These are phyloP conservation scores for Globisporangium uncinulatum DNA, from an alignment of 352 stramenopile genomes.

Conservation along the genomic window DNA sequence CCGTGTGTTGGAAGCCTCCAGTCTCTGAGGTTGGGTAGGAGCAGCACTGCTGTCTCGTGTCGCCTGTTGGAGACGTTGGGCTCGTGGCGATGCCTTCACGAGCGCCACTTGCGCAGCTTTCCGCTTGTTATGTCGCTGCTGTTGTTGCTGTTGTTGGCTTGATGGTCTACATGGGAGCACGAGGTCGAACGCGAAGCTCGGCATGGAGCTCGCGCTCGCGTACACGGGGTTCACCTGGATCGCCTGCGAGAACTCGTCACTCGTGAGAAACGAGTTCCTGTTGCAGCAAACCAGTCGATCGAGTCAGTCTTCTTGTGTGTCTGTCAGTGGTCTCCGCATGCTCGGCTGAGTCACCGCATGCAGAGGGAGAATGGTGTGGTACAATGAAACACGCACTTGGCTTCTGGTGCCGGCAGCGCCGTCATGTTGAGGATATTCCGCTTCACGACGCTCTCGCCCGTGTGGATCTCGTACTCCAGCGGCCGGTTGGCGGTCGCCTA, in stretches of 20 bases:
- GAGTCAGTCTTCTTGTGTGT: not conserved
- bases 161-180: constrained; percentile 3
- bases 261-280: constrained; percentile 39
- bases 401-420: constrained; percentile 1
- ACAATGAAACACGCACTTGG: constrained; percentile 17
- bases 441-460: constrained; percentile 52
- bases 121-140: not conserved
- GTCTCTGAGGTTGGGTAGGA: not conserved
- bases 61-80: constrained; percentile 17
- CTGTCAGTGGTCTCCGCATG: too few species aligned
- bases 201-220: constrained; percentile 15
- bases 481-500: not conserved
- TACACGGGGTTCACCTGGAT: constrained; percentile 36
- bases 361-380: not conserved
- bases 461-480: constrained; percentile 41
- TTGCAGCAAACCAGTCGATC: constrained; percentile 1
- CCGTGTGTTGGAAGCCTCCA: not conserved
- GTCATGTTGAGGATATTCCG: constrained; percentile 19
- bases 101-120: not conserved
- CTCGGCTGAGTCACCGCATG: not conserved
- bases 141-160: not conserved
- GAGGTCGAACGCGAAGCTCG: constrained; percentile 29
- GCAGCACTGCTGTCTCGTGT: constrained; percentile 1
- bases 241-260: constrained; percentile 24
- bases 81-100: constrained; percentile 17